Evolutionary conservation across 495 filamentous ascomycete species (phyloP).

Genomic region (Thermochaetoides thermophila): DNA sequence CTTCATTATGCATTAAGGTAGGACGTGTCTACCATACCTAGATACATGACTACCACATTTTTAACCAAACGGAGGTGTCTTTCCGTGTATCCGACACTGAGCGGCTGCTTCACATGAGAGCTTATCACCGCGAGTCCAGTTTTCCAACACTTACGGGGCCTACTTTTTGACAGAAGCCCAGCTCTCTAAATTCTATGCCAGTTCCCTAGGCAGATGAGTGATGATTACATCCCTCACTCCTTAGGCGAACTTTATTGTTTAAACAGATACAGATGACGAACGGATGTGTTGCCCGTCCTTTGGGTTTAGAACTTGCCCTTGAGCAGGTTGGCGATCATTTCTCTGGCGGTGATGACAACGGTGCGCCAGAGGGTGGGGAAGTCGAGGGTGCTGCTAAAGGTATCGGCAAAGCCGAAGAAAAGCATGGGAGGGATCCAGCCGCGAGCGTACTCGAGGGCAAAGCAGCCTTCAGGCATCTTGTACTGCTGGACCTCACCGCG

Average conservation of each 20-base stretch:
- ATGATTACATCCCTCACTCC: background rate
- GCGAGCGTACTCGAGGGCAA: constrained; percentile 75
- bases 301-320: constrained; percentile 49
- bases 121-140: too few species aligned
- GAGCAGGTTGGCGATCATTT: constrained; percentile 59
- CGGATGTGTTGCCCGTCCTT: background rate
- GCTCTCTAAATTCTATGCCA: too few species aligned
- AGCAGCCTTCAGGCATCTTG: constrained; percentile 64
- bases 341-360: constrained; percentile 47
- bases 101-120: too few species aligned
- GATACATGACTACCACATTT: too few species aligned
- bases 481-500: constrained; percentile 76
- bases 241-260: background rate
- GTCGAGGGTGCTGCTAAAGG: constrained; percentile 59
- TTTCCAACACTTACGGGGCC: too few species aligned
- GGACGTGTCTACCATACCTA: too few species aligned
- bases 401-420: constrained; percentile 73
- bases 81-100: too few species aligned
- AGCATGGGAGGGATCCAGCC: constrained; percentile 88
- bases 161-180: too few species aligned
- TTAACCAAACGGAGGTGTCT: too few species aligned
- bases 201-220: too few species aligned
- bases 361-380: constrained; percentile 68
- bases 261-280: background rate
- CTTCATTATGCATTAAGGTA: too few species aligned